Conservation (phyloP, 805 yeast species). For the Candida yuanshanica region DNA sequence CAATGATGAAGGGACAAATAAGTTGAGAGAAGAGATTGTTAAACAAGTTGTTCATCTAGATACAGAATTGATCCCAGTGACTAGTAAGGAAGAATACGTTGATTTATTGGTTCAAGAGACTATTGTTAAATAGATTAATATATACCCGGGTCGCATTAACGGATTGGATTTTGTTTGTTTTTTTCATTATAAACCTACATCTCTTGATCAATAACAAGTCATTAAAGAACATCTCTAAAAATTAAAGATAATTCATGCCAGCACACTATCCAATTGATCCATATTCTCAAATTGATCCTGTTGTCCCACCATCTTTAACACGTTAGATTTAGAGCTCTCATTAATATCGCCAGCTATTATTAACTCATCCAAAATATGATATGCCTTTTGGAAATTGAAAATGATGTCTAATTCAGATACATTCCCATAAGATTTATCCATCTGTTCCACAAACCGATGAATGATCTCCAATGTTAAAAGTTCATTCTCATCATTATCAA, state of each 20-base stretch:
- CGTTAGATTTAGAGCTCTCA: conserved; percentile 78
- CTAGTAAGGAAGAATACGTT: conserved; percentile 29
- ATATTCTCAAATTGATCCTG: conserved; percentile 84
- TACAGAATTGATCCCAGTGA: conserved; percentile 17
- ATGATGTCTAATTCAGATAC: conserved; percentile 96
- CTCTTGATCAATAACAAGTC: too few relatives aligned
- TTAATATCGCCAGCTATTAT: conserved; percentile 82
- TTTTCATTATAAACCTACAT: neutral
- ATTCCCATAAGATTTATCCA: conserved; percentile 93
- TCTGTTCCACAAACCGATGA: conserved; percentile 91
- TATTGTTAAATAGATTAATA: conserved; percentile 5
- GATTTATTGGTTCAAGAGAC: conserved; percentile 25
- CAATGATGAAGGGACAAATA: conserved; percentile 26
- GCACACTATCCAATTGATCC: conserved; percentile 50
- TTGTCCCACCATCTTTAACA: conserved; percentile 66
- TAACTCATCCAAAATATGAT: conserved; percentile 85
- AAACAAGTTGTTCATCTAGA: conserved; percentile 17
- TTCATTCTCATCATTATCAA: conserved; percentile 82
- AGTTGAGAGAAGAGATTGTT: conserved; percentile 21
- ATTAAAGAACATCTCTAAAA: neutral
- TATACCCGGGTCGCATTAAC: neutral
- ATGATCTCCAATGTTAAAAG: conserved; percentile 77
- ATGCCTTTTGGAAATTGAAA: conserved; percentile 91
- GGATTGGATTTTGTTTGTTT: conserved; percentile 1
- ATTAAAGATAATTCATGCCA: conserved; percentile 22